Conservation (phyloP, 805 yeast species). For the Candida methanosorbosa region DNA sequence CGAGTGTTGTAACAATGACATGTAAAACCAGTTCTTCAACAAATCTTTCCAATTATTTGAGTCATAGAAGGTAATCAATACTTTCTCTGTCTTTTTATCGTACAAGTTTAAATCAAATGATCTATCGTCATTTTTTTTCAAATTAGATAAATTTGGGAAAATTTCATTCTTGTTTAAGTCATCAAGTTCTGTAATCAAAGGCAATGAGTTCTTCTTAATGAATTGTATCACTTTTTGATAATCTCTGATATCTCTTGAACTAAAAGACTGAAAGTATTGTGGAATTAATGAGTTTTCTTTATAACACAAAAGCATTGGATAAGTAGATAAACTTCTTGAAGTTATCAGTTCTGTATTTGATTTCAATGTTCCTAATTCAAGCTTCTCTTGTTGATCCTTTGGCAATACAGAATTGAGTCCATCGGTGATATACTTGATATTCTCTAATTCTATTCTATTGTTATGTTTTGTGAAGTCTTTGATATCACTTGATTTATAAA, state of each 20-base stretch:
- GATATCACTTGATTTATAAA: constrained; percentile 43
- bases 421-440: constrained; percentile 33
- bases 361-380: constrained; percentile 8
- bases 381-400: neutral
- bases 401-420: constrained; percentile 7
- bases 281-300: constrained; percentile 49
- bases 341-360: constrained; percentile 38
- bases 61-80: constrained; percentile 41
- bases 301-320: constrained; percentile 55
- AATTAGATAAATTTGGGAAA: constrained; percentile 23
- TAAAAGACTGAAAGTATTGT: constrained; percentile 48
- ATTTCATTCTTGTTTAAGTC: constrained; percentile 25
- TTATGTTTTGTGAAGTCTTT: constrained; percentile 24
- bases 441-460: constrained; percentile 24
- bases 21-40: constrained; percentile 10
- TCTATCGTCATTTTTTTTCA: constrained; percentile 9
- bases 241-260: constrained; percentile 55
- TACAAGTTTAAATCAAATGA: neutral
- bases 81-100: constrained; percentile 28
- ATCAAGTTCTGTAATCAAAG: constrained; percentile 45
- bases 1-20: constrained; percentile 39
- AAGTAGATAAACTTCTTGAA: constrained; percentile 45
- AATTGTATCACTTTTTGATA: constrained; percentile 38
- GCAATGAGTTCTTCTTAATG: constrained; percentile 38
- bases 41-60: constrained; percentile 23